Base-by-base conservation (phyloP, 345 rosid genomes). In the Pugionium dolabratum region DNA sequence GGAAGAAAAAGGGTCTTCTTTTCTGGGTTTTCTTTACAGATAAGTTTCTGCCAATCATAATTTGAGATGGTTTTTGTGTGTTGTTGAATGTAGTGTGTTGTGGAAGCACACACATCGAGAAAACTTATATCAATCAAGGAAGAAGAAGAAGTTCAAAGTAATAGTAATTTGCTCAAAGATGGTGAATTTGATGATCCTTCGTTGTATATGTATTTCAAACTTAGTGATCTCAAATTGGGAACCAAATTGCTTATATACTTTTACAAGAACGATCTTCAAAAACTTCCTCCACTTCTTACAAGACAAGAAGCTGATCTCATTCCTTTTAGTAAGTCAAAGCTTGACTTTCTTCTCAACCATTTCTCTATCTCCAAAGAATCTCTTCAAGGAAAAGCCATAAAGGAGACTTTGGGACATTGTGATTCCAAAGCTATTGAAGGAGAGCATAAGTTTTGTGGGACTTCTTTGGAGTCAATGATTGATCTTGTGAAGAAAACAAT, bases 391-490 rank as follows among this genome's bases (percentile, higher is more conserved):
- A 76, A 79, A 66, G 94, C 86, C 75, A 73, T 91, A 76, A 78
- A 76, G 1, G 70, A 81, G 36, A 85, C 96, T 1, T 71, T 91
- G 48, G 62, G 6, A 40, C 79, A 73, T 48, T 88, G 96, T 40
- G 84, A 85, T 44, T 60, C 35, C 3, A 64, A 67, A 57, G 74
- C 82, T 61, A 46, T 76, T 11, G 64, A 72, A 74, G 88, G 86
- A 39, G 90, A 88, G 72, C 54, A 33, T 41, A 82, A 77, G 65
- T 56, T 70, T n/a, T 88, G 96, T 61, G 82, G 77, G 2, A 82
- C 89, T 36, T 86, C 91, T 28, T 39, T 88, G 32, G 94, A 88
- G 75, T 83, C 96, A 62, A 77, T 88, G 88, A 76, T 88, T 32
- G 94, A 86, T 51, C 79, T 66, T 54, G 78, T 66, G 7, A 78